These are phyloP conservation scores for Lentinula guzmanii DNA, from an alignment of 768 basidiomycete genomes.

Conservation along the genomic window DNA sequence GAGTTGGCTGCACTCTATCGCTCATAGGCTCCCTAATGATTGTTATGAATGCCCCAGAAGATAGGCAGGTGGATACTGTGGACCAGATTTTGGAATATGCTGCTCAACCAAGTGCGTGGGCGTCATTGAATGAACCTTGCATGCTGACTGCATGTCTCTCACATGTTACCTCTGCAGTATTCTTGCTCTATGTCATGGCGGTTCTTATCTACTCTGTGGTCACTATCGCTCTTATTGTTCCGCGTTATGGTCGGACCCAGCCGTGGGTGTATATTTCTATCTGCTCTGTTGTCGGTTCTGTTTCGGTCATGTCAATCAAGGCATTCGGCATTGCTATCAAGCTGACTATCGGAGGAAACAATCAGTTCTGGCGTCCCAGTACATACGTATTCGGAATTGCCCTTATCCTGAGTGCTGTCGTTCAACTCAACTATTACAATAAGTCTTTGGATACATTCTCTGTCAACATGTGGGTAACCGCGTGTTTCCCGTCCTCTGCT, in stretches of 20 bases:
- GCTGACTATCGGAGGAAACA: slow-evolving; percentile 86
- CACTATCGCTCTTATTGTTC: slow-evolving; percentile 84
- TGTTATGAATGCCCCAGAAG: slow-evolving; percentile 93
- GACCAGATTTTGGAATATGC: slow-evolving; percentile 91
- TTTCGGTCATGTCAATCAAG: slow-evolving; percentile 98
- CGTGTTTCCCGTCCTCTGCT: not conserved
- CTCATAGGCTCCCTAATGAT: slow-evolving; percentile 89
- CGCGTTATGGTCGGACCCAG: slow-evolving; percentile 79
- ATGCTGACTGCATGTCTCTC: not conserved
- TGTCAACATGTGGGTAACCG: slow-evolving; percentile 81
- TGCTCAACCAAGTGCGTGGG: slow-evolving; percentile 72
- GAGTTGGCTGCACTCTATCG: slow-evolving; percentile 79
- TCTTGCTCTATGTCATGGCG: slow-evolving; percentile 83
- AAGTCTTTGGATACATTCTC: slow-evolving; percentile 96
- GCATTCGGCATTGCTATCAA: slow-evolving; percentile 97
- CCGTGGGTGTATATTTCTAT: slow-evolving; percentile 94
- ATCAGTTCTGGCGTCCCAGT: slow-evolving; percentile 90
- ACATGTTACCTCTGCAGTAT: slow-evolving; percentile 44
- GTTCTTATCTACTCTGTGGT: slow-evolving; percentile 77
- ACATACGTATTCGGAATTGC: slow-evolving; percentile 94
- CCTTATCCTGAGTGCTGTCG: slow-evolving; percentile 75
- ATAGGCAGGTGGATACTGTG: slow-evolving; percentile 88
- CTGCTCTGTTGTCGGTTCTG: slow-evolving; percentile 91
- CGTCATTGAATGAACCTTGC: not conserved
- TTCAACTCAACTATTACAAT: slow-evolving; percentile 97